These are phyloP conservation scores for Colletotrichum trifolii DNA, from an alignment of 2,329 filamentous ascomycete species.

Conservation along the genomic window DNA sequence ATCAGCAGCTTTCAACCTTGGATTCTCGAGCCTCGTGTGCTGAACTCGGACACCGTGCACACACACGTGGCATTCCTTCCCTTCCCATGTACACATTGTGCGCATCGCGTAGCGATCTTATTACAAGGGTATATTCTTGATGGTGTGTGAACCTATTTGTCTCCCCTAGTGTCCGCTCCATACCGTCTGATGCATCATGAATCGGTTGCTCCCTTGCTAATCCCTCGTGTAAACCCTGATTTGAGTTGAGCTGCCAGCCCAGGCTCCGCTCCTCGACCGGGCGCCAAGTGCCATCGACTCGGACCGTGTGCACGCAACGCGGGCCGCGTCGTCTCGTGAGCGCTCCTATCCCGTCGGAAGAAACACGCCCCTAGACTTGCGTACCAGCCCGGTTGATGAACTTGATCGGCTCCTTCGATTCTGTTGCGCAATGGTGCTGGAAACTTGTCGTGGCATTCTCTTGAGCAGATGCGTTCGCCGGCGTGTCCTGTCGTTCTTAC, in stretches of 20 bases:
- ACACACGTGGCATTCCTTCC: neutral
- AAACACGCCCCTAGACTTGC: neutral
- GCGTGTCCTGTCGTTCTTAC: conserved; percentile 7
- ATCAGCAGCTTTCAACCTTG: too few species aligned
- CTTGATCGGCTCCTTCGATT: too few species aligned
- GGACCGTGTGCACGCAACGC: neutral
- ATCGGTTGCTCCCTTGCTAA: conserved; percentile 6
- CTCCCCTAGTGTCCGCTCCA: conserved; percentile 10
- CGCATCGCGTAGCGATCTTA: neutral
- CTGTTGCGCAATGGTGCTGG: too few species aligned
- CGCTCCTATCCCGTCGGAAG: conserved; percentile 1
- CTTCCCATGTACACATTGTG: neutral
- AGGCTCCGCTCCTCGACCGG: neutral
- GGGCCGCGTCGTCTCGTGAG: neutral
- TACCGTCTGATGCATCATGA: conserved; percentile 26
- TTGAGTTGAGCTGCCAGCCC: conserved; percentile 2
- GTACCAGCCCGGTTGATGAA: conserved; percentile 1
- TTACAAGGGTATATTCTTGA: conserved; percentile 36
- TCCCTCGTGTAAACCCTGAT: conserved; percentile 3
- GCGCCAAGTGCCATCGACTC: neutral
- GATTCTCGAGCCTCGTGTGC: too few species aligned
- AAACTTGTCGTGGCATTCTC: too few species aligned
- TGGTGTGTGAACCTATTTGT: conserved; percentile 19
- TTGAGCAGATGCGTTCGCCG: neutral
- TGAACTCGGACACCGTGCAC: neutral